These are phyloP conservation scores for Withania somnifera DNA, from an alignment of 305 asterid genomes.

Conservation along the genomic window DNA sequence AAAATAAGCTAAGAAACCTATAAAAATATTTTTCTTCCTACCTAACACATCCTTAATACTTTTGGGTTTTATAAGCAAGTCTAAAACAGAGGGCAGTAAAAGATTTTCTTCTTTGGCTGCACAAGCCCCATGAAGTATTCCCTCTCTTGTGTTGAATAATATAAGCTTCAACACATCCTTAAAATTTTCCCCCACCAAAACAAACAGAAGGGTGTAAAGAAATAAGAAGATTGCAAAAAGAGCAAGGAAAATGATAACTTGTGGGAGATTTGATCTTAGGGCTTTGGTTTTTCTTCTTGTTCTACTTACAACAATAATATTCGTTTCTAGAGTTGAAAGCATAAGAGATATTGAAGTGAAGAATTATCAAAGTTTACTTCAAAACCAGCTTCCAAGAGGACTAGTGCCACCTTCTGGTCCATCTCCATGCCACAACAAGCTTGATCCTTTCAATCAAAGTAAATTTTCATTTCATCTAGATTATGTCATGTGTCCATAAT, in stretches of 20 bases:
- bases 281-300: background rate
- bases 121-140: background rate
- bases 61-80: background rate
- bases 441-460: background rate
- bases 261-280: background rate
- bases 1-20: too few species aligned
- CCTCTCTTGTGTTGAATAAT: background rate
- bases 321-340: background rate
- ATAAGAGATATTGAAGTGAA: background rate
- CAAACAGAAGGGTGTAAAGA: background rate
- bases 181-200: background rate
- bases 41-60: background rate
- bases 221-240: background rate
- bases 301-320: background rate
- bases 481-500: background rate
- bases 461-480: background rate
- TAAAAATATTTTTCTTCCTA: background rate
- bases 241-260: background rate
- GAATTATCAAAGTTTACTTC: background rate
- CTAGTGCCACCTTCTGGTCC: constrained; percentile 1
- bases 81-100: background rate
- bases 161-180: background rate
- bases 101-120: background rate
- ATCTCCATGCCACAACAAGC: constrained; percentile 1
- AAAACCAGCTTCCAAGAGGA: constrained; percentile 1